These are phyloP conservation scores for Aquilaria yunnanensis DNA, from an alignment of 345 rosid species.

Conservation along the genomic window DNA sequence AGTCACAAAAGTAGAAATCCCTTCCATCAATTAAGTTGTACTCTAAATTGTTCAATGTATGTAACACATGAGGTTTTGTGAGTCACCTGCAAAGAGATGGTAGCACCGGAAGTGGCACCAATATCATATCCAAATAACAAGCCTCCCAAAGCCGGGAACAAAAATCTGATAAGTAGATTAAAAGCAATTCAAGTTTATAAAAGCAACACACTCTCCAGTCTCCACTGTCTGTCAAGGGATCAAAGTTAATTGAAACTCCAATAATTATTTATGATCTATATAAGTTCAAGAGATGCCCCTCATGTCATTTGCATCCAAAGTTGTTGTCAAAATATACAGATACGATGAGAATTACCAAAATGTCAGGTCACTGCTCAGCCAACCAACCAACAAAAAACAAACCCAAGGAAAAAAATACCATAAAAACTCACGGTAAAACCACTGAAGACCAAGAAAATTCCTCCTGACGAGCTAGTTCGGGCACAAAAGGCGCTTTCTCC, in stretches of 20 bases:
- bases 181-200: constrained; percentile 9
- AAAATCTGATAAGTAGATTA: constrained; percentile 44
- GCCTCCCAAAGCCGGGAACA: constrained; percentile 92
- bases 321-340: constrained; percentile 6
- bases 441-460: constrained; percentile 84
- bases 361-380: not conserved
- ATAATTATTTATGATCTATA: not conserved
- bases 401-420: constrained; percentile 3
- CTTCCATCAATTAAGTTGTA: constrained; percentile 2
- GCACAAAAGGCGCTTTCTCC: constrained; percentile 35
- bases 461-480: constrained; percentile 45
- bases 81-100: constrained; percentile 78
- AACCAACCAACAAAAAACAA: not conserved
- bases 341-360: not conserved
- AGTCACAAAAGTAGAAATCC: not conserved
- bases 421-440: constrained; percentile 65
- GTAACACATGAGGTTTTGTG: not conserved
- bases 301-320: not conserved
- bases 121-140: constrained; percentile 92
- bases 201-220: not conserved
- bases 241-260: not conserved
- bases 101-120: constrained; percentile 95
- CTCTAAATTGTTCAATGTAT: not conserved
- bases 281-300: not conserved
- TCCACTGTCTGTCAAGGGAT: not conserved